Conservation (phyloP, 129 eudicot species). For the Pittosporum tobira region DNA sequence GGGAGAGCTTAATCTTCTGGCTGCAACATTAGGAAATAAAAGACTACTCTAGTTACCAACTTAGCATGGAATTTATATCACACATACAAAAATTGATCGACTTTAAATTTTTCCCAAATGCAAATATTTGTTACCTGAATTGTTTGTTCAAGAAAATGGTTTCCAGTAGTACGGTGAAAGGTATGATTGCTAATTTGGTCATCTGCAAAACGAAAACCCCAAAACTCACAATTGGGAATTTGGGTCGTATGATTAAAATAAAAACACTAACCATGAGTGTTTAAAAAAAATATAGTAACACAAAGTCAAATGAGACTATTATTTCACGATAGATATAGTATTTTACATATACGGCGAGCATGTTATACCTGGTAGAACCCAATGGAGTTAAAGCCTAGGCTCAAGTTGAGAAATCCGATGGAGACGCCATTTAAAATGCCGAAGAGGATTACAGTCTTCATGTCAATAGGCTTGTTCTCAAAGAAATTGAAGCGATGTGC, state of each 20-base stretch:
- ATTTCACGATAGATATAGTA: no score
- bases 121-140: constrained; percentile 47
- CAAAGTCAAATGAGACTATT: constrained; percentile 4
- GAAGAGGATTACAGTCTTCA: constrained; percentile 73
- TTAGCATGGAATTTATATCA: no score
- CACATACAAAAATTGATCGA: no score
- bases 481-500: constrained; percentile 76
- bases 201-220: constrained; percentile 40
- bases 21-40: constrained; percentile 34
- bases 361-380: constrained; percentile 79
- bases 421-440: constrained; percentile 88
- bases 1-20: constrained; percentile 69
- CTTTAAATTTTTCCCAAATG: background rate
- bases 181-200: constrained; percentile 92
- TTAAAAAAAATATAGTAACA: no score
- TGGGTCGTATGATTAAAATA: background rate
- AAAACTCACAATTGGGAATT: background rate
- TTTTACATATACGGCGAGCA: background rate
- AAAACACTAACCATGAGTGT: no score
- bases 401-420: constrained; percentile 83
- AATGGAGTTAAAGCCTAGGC: constrained; percentile 93
- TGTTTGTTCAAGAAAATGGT: constrained; percentile 74
- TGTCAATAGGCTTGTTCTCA: constrained; percentile 66
- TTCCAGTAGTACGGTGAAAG: constrained; percentile 86
- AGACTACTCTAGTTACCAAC: no score